Evolutionary conservation across 352 stramenopile genomes (phyloP).

Genomic region (Phytopythium sindhum): DNA sequence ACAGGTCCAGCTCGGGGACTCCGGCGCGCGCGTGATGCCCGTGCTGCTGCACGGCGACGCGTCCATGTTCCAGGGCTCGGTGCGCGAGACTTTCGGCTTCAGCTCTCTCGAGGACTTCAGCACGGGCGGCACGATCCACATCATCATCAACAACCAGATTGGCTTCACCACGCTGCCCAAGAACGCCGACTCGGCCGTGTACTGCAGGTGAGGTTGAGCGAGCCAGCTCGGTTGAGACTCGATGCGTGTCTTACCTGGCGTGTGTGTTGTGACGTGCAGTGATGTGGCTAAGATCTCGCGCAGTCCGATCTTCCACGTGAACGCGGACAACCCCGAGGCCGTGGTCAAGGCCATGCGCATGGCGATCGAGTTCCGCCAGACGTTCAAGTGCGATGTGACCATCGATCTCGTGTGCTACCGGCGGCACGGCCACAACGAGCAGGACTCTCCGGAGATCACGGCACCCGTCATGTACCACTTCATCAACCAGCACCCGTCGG

Average conservation of each 20-base stretch:
- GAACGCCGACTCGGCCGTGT: conserved; percentile 95
- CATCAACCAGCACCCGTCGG: conserved; percentile 83
- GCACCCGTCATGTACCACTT: conserved; percentile 89
- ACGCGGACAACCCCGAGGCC: conserved; percentile 96
- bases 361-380: conserved; percentile 85
- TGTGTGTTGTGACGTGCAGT: conserved; percentile 18
- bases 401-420: conserved; percentile 99
- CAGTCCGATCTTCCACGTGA: conserved; percentile 93
- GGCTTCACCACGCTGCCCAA: conserved; percentile 98
- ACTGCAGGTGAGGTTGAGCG: conserved; percentile 81
- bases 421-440: conserved; percentile 98
- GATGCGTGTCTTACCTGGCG: background rate
- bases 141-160: conserved; percentile 99
- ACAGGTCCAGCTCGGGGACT: conserved; percentile 82
- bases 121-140: conserved; percentile 97
- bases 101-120: conserved; percentile 92
- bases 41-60: conserved; percentile 98
- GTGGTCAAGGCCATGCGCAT: conserved; percentile 92
- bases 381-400: conserved; percentile 96
- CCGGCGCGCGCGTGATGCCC: conserved; percentile 90
- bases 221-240: background rate
- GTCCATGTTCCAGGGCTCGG: conserved; percentile 85
- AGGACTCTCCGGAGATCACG: conserved; percentile 88
- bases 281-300: conserved; percentile 98
- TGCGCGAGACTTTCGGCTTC: conserved; percentile 81